Evolutionary conservation across 441 rosid species (phyloP).

Genomic region (Corymbia citriodora): DNA sequence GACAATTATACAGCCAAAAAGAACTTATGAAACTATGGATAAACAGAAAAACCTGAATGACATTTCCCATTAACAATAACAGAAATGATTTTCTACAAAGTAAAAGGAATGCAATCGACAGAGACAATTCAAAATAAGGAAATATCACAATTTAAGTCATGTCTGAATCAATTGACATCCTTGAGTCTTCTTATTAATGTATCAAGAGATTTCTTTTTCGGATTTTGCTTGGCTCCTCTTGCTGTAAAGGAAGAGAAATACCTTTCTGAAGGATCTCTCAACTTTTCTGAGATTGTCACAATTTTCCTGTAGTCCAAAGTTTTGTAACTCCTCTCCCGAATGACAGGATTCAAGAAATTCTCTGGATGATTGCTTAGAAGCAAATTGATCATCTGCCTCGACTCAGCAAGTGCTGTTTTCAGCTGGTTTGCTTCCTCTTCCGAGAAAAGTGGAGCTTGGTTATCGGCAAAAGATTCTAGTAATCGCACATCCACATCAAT

Average conservation of each 20-base stretch:
- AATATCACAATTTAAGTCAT: slow-evolving; percentile 15
- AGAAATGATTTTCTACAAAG: slow-evolving; percentile 20
- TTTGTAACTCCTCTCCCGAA: slow-evolving; percentile 84
- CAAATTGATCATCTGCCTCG: slow-evolving; percentile 78
- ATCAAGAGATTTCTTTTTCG: slow-evolving; percentile 88
- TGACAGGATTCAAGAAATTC: slow-evolving; percentile 77
- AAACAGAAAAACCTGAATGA: slow-evolving; percentile 2
- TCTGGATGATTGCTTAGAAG: slow-evolving; percentile 87
- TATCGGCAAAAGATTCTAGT: slow-evolving; percentile 84
- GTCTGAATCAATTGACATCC: slow-evolving; percentile 58
- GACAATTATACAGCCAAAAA: slow-evolving; percentile 24
- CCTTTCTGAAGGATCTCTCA: slow-evolving; percentile 84
- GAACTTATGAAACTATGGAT: slow-evolving; percentile 19
- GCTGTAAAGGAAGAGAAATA: slow-evolving; percentile 87
- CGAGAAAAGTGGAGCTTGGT: slow-evolving; percentile 54
- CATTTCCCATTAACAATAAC: slow-evolving; percentile 8
- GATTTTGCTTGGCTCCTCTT: slow-evolving; percentile 79
- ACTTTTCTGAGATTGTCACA: slow-evolving; percentile 70
- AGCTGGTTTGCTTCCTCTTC: slow-evolving; percentile 77
- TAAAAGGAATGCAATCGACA: slow-evolving; percentile 25
- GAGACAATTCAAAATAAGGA: slow-evolving; percentile 14
- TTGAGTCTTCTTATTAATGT: slow-evolving; percentile 76
- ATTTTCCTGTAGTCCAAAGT: slow-evolving; percentile 78
- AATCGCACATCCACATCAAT: slow-evolving; percentile 71
- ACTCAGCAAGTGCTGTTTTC: slow-evolving; percentile 76